Evolutionary conservation across 768 basidiomycete genomes (phyloP).

Genomic region (Xerocomus brunneocitrinus): DNA sequence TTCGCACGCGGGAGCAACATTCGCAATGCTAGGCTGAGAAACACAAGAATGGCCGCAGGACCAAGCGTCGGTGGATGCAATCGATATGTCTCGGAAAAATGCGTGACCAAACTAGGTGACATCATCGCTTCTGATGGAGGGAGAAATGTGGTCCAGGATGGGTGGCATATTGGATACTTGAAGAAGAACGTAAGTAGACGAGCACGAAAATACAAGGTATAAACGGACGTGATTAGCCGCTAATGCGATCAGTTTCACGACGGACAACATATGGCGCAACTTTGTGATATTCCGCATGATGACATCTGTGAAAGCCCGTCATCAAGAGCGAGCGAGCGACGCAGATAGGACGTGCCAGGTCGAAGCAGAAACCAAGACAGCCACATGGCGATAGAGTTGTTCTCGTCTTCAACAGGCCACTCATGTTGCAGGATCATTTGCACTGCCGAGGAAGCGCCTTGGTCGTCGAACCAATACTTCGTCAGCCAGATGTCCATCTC

Average conservation of each 20-base stretch:
- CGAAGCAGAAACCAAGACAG: slow-evolving; percentile 69
- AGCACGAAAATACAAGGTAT: slow-evolving; percentile 11
- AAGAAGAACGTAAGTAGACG: slow-evolving; percentile 5
- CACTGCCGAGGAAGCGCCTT: slow-evolving; percentile 51
- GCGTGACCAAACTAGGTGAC: slow-evolving; percentile 24
- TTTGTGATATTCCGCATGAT: slow-evolving; percentile 37
- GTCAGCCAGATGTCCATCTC: slow-evolving; percentile 58
- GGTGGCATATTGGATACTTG: slow-evolving; percentile 59
- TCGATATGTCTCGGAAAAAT: slow-evolving; percentile 44
- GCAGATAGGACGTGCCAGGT: slow-evolving; percentile 43
- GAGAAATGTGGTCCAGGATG: slow-evolving; percentile 56
- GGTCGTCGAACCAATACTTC: slow-evolving; percentile 60
- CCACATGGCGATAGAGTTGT: slow-evolving; percentile 68
- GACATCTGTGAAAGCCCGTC: slow-evolving; percentile 38
- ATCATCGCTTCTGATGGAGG: slow-evolving; percentile 28
- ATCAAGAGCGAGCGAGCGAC: neutral
- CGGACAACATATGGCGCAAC: slow-evolving; percentile 43
- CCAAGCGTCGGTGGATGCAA: slow-evolving; percentile 60
- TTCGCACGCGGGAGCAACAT: slow-evolving; percentile 8
- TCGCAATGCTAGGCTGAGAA: slow-evolving; percentile 47
- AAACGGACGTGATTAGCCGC: slow-evolving; percentile 58
- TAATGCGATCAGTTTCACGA: slow-evolving; percentile 59
- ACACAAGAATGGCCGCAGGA: slow-evolving; percentile 67
- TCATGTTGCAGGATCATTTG: slow-evolving; percentile 36
- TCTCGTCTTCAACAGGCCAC: slow-evolving; percentile 56